phyloP scores from a whole-genome alignment of 1,284 basidiomycete genomes.

The Ustilago vetiveriae region DNA sequence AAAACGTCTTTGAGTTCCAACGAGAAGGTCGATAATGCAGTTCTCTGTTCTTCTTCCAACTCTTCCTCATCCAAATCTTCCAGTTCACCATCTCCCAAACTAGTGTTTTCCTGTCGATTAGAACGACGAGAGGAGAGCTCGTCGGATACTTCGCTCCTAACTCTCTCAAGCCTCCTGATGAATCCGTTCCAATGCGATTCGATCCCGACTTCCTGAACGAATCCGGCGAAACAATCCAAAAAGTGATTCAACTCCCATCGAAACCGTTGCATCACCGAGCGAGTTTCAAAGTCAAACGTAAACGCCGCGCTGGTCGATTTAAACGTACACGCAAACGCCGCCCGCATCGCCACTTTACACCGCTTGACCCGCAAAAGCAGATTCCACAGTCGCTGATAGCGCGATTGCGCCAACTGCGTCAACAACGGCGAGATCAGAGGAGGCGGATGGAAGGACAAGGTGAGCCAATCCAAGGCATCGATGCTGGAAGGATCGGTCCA shows the following conservation, averaged over 20 bases:
- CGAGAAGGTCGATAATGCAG: constrained; percentile 22
- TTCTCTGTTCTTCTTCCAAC: constrained; percentile 28
- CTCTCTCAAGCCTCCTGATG: constrained; percentile 30
- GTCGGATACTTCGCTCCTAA: constrained; percentile 26
- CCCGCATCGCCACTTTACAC: constrained; percentile 44
- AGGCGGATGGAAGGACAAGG: constrained; percentile 52
- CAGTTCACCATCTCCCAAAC: constrained; percentile 21
- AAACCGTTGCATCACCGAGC: constrained; percentile 31
- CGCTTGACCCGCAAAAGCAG: constrained; percentile 48
- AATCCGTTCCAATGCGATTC: constrained; percentile 36
- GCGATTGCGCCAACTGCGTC: constrained; percentile 36
- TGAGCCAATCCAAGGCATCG: constrained; percentile 57
- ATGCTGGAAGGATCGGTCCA: constrained; percentile 50
- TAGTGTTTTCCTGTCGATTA: too few species aligned
- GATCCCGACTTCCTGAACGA: constrained; percentile 41
- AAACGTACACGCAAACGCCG: constrained; percentile 22
- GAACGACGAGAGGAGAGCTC: constrained; percentile 13
- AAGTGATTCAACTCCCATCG: constrained; percentile 34
- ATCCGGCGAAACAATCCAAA: constrained; percentile 23
- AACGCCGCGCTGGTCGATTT: constrained; percentile 29
- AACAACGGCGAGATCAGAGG: constrained; percentile 54
- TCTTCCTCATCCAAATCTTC: constrained; percentile 38
- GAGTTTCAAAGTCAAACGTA: constrained; percentile 23
- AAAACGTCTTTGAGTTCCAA: constrained; percentile 56
- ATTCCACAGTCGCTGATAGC: constrained; percentile 56